Base-by-base conservation (phyloP, 306 rosid species). In the Gastrolobium bilobum region DNA sequence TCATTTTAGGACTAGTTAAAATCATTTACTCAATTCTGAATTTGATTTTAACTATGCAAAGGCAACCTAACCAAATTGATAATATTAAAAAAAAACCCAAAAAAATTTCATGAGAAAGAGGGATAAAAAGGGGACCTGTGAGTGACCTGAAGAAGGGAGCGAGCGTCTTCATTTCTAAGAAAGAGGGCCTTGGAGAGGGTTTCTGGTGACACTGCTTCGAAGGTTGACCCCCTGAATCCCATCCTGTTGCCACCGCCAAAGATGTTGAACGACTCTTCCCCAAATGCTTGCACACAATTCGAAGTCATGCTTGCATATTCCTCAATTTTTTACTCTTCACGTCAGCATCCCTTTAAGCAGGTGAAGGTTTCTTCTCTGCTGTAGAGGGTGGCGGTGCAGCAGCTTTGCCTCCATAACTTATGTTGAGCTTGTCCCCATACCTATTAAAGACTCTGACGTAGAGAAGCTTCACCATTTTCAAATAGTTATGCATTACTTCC, bases 231-330 rank as follows among this genome's bases (percentile, higher is more conserved):
- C n/a, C n/a, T n/a, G n/a, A n/a, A n/a, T n/a, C n/a, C n/a, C n/a
- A n/a, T n/a, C n/a, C 89, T 3, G 90, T 98, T 0, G 90, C 93
- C 15, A 85, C 94, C 60, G 96, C 89, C n/a, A 97, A 86, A 0
- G 99, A 93, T 5, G 98, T 97, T 15, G 99, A 96, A 30, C 97
- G 94, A 76, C 98, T 96, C 70, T 96, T 96, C 6, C 99, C 99
- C 82, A 96, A 81, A 75, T 93, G 98, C 87, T 96, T 93, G 60
- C 95, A 90, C 6, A 89, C 99, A 29, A 93, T 96, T 71, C 86
- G 83, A 53, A 96, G 86, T 51, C 97, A 92, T 1, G 92, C 88
- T 1, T 92, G 93, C 14, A 92, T 44, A 69, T 78, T 93, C 52
- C 90, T 93, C 71, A 65, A 82, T 62, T 85, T 88, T 29, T 80